Evolutionary conservation across 352 stramenopile species (phyloP), one percentile per base, ranked within the genome.

Genomic region (Globisporangium carolinianum): DNA sequence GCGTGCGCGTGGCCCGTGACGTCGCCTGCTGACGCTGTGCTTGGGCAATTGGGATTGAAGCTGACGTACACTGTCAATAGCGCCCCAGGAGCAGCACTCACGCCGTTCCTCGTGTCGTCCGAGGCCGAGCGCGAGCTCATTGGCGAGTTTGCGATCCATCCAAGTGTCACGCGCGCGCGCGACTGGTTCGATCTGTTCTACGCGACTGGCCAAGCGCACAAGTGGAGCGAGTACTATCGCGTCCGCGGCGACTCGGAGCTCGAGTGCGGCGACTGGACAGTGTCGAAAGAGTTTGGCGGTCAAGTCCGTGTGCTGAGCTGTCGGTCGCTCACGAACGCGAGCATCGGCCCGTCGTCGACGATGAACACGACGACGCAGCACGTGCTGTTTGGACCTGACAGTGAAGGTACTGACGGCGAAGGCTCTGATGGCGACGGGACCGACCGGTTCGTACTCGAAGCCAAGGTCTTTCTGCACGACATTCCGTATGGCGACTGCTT

Each of bases 401-500:
- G 59, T 1, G 68, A 84, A 10, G 45, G 61, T 6, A 61, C 61
- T 3, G 60, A 73, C 51, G 63, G 66, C 5, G 74, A 76, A 10
- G 75, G 69, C 47, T 32, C 24, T 32, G 24, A 32, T 32, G 24
- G 24, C 24, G 24, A 32, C 24, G 24, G 24, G 24, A 32, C 24
- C 24, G 24, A 32, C 24, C 24, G 24, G 24, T 71, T 91, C 37
- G 68, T 87, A 11, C 67, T 92, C 38, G 75, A 89, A 57, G 69
- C 70, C 9, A 83, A 79, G 55, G 71, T 82, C 15, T 68, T 84
- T 41, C 65, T 94, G 54, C 84, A 92, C 62, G 84, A 94, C 41
- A 94, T 94, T 60, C 84, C 84, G 11, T 94, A 94, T 55, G 84
- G 84, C 39, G 84, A 94, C 52, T 92, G 81, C 63, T 94, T 94